Evolutionary conservation across 1,284 basidiomycete genomes (phyloP).

Genomic region (Taiwanofungus camphoratus): DNA sequence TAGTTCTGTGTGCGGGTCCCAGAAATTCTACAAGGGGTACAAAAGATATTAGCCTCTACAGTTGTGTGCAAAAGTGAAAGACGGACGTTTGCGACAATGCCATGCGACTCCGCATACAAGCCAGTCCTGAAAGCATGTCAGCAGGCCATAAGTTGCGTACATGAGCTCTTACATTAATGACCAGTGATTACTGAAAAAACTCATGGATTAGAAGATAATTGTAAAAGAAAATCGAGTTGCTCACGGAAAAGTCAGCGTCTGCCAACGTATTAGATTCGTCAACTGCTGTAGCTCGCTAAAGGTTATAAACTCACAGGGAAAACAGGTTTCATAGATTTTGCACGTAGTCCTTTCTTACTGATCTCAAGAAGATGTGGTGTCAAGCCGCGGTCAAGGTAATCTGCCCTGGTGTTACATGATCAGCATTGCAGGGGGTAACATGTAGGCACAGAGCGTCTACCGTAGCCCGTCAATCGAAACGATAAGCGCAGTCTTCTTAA

Average conservation of each 20-base stretch:
- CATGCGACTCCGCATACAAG: slow-evolving; percentile 81
- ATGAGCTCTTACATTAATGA: slow-evolving; percentile 53
- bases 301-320: slow-evolving; percentile 56
- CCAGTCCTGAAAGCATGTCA: slow-evolving; percentile 60
- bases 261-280: slow-evolving; percentile 2
- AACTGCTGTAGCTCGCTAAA: not conserved
- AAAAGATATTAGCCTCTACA: slow-evolving; percentile 3
- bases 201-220: slow-evolving; percentile 3
- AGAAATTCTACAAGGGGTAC: slow-evolving; percentile 63
- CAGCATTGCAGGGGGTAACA: not conserved
- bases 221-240: slow-evolving; percentile 23
- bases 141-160: not conserved
- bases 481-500: slow-evolving; percentile 75
- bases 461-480: slow-evolving; percentile 85
- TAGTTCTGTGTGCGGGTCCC: slow-evolving; percentile 57
- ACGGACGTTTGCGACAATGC: slow-evolving; percentile 83
- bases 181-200: slow-evolving; percentile 85
- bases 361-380: slow-evolving; percentile 79
- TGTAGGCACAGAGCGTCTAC: slow-evolving; percentile 32
- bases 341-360: slow-evolving; percentile 74
- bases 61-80: not conserved
- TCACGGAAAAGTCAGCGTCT: slow-evolving; percentile 89
- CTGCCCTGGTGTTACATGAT: slow-evolving; percentile 45
- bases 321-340: slow-evolving; percentile 78
- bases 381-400: slow-evolving; percentile 76